These are phyloP conservation scores for Cladobotryum mycophilum DNA, from an alignment of 2,329 filamentous ascomycete genomes.

Conservation along the genomic window DNA sequence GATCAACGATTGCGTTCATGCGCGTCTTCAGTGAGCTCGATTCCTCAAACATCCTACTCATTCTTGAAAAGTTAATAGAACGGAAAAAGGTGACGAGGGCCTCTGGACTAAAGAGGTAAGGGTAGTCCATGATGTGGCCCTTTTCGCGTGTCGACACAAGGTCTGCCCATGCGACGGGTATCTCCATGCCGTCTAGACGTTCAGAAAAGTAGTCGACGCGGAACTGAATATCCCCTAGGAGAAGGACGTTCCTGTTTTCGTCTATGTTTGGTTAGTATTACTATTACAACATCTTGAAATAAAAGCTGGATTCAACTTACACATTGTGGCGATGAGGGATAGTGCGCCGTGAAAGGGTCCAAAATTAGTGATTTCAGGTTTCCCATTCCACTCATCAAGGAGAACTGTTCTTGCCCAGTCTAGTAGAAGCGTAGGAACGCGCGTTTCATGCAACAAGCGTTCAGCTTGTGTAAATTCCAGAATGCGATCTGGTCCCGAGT, in stretches of 20 bases:
- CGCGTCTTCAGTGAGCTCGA: constrained; percentile 52
- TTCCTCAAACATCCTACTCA: constrained; percentile 73
- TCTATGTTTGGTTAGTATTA: constrained; percentile 37
- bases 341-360: constrained; percentile 72
- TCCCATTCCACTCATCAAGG: constrained; percentile 74
- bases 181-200: constrained; percentile 65
- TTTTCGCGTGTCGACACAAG: constrained; percentile 55
- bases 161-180: constrained; percentile 66
- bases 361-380: constrained; percentile 61
- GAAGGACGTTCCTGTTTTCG: constrained; percentile 54
- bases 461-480: constrained; percentile 46
- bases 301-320: constrained; percentile 42
- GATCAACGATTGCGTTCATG: constrained; percentile 50
- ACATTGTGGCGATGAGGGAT: constrained; percentile 64
- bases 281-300: neutral
- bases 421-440: constrained; percentile 51
- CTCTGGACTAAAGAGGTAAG: constrained; percentile 70
- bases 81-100: constrained; percentile 79
- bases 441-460: constrained; percentile 49
- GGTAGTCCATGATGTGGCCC: constrained; percentile 71
- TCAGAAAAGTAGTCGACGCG: constrained; percentile 70
- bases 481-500: constrained; percentile 36
- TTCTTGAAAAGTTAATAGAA: constrained; percentile 77
- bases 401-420: constrained; percentile 73
- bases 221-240: constrained; percentile 64